Evolutionary conservation across 495 filamentous ascomycete genomes (phyloP), one percentile per base, ranked within the genome.

Genomic region (Penicillium steckii): DNA sequence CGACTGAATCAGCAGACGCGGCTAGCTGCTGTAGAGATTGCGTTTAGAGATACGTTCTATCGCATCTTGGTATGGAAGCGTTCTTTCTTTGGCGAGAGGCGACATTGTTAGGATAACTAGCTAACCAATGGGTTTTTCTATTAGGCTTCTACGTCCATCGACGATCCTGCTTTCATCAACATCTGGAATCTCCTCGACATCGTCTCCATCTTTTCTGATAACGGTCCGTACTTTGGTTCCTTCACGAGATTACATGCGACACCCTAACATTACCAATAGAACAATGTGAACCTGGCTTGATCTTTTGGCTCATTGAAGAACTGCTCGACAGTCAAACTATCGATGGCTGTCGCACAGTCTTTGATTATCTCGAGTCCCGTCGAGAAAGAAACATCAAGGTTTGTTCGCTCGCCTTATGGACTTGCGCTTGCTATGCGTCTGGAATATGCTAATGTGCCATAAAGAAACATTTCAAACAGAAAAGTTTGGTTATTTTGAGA

Each of bases 111-210:
- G 8, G 27, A 44, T 29, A 19, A 46, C 9, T n/a, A 40, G 23
- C 45, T 61, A 27, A 68, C 64, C 66, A 55, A 37, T 4, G 13
- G 13, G 18, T 38, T 17, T 8, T 19, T 42, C 17, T 44, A 48
- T 32, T 60, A 90, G 87, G 82, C 86, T 27, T 76, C 78, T 13
- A 87, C 78, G 12, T 76, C 84, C 4, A 95, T 95, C 53, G 78
- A 88, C 33, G 81, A 87, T 19, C 86, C 85, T 38, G 69, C 76
- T 0, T 95, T 96, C 56, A 85, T 89, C 40, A 74, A 84, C 45
- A 82, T 97, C 42, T 97, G 91, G 91, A 92, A 96, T 62, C 78
- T 99, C 13, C 80, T 99, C 44, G 94, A 99, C 67, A 84, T 96
- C 33, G 76, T 96, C 8, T 85, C 88, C 1, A 84, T 94, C 13